A percentile compares a stretch with the other conserved stretches of the same genome.
These are phyloP conservation scores for Aspergillus piperis DNA, from an alignment of 2,329 filamentous ascomycete genomes.

Conservation along the genomic window DNA sequence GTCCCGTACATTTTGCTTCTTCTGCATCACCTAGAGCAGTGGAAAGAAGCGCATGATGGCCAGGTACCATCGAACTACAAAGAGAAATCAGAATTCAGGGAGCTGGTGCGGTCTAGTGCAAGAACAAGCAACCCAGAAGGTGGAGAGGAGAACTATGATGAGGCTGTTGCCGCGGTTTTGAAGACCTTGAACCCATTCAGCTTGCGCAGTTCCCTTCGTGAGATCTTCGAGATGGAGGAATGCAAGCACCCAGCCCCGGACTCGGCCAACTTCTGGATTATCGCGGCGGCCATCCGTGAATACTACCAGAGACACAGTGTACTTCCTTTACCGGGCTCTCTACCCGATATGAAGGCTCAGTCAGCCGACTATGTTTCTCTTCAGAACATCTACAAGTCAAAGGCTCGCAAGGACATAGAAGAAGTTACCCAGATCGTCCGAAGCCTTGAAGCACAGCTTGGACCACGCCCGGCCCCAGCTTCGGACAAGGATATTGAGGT, in stretches of 20 bases:
- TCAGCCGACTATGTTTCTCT: constrained; percentile 86
- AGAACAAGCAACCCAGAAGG: constrained; percentile 76
- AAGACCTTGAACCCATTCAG: constrained; percentile 75
- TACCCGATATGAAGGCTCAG: constrained; percentile 97
- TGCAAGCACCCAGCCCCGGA: constrained; percentile 48
- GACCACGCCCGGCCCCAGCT: constrained; percentile 53
- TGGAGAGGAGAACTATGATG: constrained; percentile 95
- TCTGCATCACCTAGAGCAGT: constrained; percentile 76
- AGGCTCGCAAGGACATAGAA: constrained; percentile 74
- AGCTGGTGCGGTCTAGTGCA: constrained; percentile 66
- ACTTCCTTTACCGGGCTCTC: constrained; percentile 78
- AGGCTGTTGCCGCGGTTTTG: constrained; percentile 82
- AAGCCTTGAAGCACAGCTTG: constrained; percentile 52
- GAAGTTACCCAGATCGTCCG: constrained; percentile 71
- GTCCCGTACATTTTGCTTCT: constrained; percentile 83
- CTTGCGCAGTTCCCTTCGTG: constrained; percentile 68
- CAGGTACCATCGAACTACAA: constrained; percentile 71
- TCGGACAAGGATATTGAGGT: constrained; percentile 76
- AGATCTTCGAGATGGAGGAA: constrained; percentile 74
- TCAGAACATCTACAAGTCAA: constrained; percentile 89
- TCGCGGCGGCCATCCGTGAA: constrained; percentile 73
- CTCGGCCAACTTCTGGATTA: constrained; percentile 80
- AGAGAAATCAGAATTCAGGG: constrained; percentile 82
- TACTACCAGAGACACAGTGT: constrained; percentile 74
- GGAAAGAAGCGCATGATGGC: constrained; percentile 71